These are phyloP conservation scores for Fusarium scirpi DNA, from an alignment of 2,329 filamentous ascomycete genomes.

Conservation along the genomic window DNA sequence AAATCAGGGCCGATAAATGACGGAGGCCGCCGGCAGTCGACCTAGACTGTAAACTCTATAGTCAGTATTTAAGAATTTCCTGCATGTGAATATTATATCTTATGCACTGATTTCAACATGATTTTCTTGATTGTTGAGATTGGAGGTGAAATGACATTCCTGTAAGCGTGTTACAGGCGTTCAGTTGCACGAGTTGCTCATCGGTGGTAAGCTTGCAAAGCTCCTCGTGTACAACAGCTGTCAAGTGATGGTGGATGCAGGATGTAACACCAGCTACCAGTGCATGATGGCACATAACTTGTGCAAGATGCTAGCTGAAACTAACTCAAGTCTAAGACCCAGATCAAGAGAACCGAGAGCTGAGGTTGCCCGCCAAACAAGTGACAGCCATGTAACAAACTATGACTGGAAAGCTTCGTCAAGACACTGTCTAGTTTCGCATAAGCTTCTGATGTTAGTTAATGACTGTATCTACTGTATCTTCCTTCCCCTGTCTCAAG, in stretches of 20 bases:
- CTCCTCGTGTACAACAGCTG: constrained; percentile 7
- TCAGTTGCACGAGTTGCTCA: constrained; percentile 22
- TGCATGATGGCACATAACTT: not conserved
- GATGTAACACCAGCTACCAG: constrained; percentile 2
- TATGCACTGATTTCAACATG: not conserved
- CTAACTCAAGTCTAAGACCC: constrained; percentile 13
- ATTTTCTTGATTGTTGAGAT: not conserved
- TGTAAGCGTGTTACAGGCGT: not conserved
- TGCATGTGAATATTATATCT: not conserved
- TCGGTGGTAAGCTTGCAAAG: constrained; percentile 2
- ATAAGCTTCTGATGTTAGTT: too few species aligned
- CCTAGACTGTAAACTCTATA: not conserved
- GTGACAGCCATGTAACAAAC: not conserved
- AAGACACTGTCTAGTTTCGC: not conserved
- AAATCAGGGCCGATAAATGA: constrained; percentile 25
- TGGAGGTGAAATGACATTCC: not conserved
- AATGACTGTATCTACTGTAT: too few species aligned
- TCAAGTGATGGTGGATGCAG: constrained; percentile 2
- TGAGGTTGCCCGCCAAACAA: constrained; percentile 9
- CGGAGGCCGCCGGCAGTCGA: constrained; percentile 18
- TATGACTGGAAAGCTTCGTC: constrained; percentile 16
- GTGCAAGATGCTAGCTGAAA: constrained; percentile 25
- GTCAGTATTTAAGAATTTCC: not conserved
- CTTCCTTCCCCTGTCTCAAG: constrained; percentile 2
- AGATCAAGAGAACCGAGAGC: constrained; percentile 8